phyloP scores from a whole-genome alignment of 148 eudicot genomes.

The Heliosperma pusillum region DNA sequence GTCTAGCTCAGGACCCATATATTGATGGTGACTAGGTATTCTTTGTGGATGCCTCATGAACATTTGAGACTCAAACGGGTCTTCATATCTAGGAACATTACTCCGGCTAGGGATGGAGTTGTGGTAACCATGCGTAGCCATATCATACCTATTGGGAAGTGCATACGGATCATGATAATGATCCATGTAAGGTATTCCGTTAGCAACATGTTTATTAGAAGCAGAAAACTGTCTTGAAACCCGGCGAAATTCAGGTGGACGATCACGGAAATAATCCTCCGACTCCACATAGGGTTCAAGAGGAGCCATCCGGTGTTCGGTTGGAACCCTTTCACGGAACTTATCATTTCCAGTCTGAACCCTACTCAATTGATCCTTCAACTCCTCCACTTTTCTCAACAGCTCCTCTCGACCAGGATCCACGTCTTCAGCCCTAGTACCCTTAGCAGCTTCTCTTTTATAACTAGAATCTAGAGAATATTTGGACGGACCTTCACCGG shows the following conservation, averaged over 20 bases:
- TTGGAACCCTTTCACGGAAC: constrained; percentile 45
- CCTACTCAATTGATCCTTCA: constrained; percentile 63
- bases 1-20: constrained; percentile 43
- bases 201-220: constrained; percentile 30
- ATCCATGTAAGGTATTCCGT: constrained; percentile 38
- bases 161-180: constrained; percentile 48
- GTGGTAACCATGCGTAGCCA: constrained; percentile 35
- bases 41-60: constrained; percentile 39
- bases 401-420: constrained; percentile 68
- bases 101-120: constrained; percentile 31
- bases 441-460: constrained; percentile 32
- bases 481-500: constrained; percentile 53
- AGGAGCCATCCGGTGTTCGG: constrained; percentile 35
- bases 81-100: constrained; percentile 41
- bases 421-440: constrained; percentile 39
- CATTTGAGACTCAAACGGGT: constrained; percentile 47
- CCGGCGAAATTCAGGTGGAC: constrained; percentile 31
- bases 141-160: constrained; percentile 29
- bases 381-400: constrained; percentile 77
- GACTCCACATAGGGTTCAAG: constrained; percentile 45
- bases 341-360: constrained; percentile 51
- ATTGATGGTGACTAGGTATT: constrained; percentile 40
- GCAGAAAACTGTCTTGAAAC: constrained; percentile 37
- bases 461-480: constrained; percentile 23
- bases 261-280: constrained; percentile 41